A percentile compares a stretch with the other conserved stretches of the same genome.
Evolutionary conservation across 192 early-diverging fungal genomes (phyloP).

Genomic region (Coemansia brasiliensis): DNA sequence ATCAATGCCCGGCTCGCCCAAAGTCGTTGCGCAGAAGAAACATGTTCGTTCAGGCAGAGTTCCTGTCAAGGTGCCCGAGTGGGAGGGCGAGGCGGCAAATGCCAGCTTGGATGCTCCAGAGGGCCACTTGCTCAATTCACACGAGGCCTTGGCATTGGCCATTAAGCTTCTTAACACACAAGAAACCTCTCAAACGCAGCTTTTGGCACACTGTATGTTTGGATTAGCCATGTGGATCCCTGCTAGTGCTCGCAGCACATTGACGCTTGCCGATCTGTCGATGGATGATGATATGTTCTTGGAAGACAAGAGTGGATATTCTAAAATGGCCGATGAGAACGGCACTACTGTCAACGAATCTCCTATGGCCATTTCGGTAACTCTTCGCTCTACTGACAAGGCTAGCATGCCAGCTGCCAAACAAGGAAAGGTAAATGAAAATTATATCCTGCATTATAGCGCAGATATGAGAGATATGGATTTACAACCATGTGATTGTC

Average conservation of each 20-base stretch:
- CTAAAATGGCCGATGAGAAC: too few relatives aligned
- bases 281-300: constrained; percentile 21
- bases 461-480: constrained; percentile 2
- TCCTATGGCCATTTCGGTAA: neutral
- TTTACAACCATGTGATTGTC: neutral
- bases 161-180: constrained; percentile 21
- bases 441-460: neutral
- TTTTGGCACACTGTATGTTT: constrained; percentile 24
- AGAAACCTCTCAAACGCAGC: constrained; percentile 19
- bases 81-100: constrained; percentile 16
- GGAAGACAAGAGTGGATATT: too few relatives aligned
- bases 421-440: constrained; percentile 3
- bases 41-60: constrained; percentile 16
- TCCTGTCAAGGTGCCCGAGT: constrained; percentile 33
- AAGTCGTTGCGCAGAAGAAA: neutral
- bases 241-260: constrained; percentile 16
- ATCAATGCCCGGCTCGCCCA: constrained; percentile 11
- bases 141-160: constrained; percentile 30
- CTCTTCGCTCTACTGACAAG: neutral
- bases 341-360: neutral
- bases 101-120: constrained; percentile 18
- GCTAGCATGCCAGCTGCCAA: neutral
- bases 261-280: constrained; percentile 42
- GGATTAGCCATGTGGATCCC: constrained; percentile 43
- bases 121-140: constrained; percentile 31